Evolutionary conservation across 2,329 filamentous ascomycete species (phyloP).

Genomic region (Neofusicoccum parvum): DNA sequence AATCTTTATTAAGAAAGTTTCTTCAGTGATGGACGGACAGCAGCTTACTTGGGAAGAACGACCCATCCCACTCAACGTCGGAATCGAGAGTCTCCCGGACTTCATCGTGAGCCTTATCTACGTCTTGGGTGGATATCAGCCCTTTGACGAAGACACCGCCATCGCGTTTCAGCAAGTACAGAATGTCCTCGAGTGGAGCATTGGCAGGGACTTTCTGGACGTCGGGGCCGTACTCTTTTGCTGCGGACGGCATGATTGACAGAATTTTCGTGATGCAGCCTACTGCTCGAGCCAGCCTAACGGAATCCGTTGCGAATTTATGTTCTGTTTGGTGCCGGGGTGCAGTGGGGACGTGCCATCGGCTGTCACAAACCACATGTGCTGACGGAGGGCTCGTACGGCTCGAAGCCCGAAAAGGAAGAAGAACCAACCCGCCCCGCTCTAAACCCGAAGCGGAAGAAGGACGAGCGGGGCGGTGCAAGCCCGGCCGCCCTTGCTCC

Average conservation of each 20-base stretch:
- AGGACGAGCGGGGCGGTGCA: not conserved
- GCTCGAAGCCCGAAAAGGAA: not conserved
- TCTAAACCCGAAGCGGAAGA: not conserved
- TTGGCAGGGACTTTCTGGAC: slow-evolving; percentile 23
- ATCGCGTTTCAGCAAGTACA: slow-evolving; percentile 24
- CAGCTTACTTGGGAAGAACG: slow-evolving; percentile 25
- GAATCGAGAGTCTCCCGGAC: slow-evolving; percentile 23
- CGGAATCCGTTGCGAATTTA: not conserved
- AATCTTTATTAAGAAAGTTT: too few relatives aligned
- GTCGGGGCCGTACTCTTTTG: slow-evolving; percentile 5
- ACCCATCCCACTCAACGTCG: slow-evolving; percentile 25
- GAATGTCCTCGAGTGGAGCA: slow-evolving; percentile 22
- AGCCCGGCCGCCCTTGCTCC: too few relatives aligned
- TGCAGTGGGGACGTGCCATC: not conserved
- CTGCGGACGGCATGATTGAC: not conserved
- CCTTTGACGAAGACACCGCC: slow-evolving; percentile 24
- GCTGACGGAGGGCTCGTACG: not conserved
- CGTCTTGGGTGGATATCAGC: slow-evolving; percentile 20
- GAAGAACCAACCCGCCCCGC: not conserved
- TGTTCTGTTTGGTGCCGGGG: not conserved
- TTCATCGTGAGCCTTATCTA: slow-evolving; percentile 24
- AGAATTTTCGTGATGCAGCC: not conserved
- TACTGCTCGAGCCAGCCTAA: too few relatives aligned
- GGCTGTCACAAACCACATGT: too few relatives aligned
- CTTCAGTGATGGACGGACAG: not conserved